A percentile compares a stretch with the other conserved stretches of the same genome.
Conservation (phyloP, 371 early-diverging fungal genomes). For the Mycotypha africana region DNA sequence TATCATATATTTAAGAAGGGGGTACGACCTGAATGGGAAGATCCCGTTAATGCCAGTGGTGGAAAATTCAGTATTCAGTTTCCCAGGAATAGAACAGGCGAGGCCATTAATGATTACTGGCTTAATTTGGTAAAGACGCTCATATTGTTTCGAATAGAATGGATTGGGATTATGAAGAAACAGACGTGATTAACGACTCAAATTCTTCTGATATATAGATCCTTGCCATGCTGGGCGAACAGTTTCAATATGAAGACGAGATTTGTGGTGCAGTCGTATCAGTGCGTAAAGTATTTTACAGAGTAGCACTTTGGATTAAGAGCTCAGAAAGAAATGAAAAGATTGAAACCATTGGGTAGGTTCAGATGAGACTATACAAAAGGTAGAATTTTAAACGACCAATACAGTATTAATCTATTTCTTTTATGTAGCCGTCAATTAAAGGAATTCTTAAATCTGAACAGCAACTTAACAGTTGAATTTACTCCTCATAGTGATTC, state of each 20-base stretch:
- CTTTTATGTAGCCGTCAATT: constrained; percentile 37
- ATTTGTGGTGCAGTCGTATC: constrained; percentile 92
- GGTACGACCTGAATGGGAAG: constrained; percentile 98
- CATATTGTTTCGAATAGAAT: too few species aligned
- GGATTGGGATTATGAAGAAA: too few species aligned
- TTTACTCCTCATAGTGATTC: constrained; percentile 29
- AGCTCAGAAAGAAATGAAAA: constrained; percentile 57
- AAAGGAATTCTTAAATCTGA: constrained; percentile 38
- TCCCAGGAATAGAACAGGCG: constrained; percentile 55
- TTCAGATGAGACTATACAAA: too few species aligned
- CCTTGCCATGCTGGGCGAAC: constrained; percentile 87
- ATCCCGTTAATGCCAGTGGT: constrained; percentile 87
- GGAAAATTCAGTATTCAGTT: constrained; percentile 93
- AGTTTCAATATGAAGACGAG: constrained; percentile 73
- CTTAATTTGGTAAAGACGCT: constrained; percentile 75
- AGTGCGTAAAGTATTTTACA: constrained; percentile 74
- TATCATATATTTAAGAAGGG: constrained; percentile 95
- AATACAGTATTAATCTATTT: too few species aligned
- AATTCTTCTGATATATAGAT: constrained; percentile 44
- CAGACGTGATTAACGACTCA: not conserved
- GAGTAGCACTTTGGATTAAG: constrained; percentile 89
- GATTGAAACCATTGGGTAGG: constrained; percentile 59
- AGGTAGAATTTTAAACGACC: too few species aligned
- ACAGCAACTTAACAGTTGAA: constrained; percentile 12
- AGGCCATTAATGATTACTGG: constrained; percentile 79